Base-by-base conservation (phyloP, 345 rosid species). In the Xanthoceras sorbifolium region DNA sequence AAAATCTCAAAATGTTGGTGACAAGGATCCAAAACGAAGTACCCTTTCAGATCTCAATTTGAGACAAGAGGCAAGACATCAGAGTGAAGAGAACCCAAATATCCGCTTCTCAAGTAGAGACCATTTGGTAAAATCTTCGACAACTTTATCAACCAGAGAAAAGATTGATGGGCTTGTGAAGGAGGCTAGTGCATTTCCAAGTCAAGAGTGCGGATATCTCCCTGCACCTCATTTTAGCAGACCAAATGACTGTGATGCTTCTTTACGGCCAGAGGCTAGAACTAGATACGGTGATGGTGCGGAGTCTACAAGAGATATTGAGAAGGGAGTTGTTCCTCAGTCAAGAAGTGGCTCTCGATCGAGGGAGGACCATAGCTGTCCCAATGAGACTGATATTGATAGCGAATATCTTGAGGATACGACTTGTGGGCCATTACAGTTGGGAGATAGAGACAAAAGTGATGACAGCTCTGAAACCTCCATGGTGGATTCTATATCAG, bases 401-500 rank as follows among this genome's bases (percentile, higher is more conserved):
- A 75, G 68, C 29, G 82, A 82, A 48, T 65, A 72, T 60, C 69
- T 23, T 60, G 83, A 73, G 73, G 86, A 77, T 77, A 77, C 74
- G 74, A 78, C 75, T 12, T 60, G 38, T 54, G 76, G 69, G 69
- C 74, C 90, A 38, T 18, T 63, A 55, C 86, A 73, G 20, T 75
- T 69, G 69, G 75, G 60, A 76, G 85, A 88, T 82, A 85, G 79
- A 68, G 95, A 86, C 32, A 88, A 81, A 76, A 78, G 90, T 31
- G 90, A 88, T 62, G 84, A 83, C 48, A 69, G 31, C 71, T 91
- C 97, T 6, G 95, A 88, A 81, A 82, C 87, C 67, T 91, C 97
- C 11, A 84, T 89, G 83, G 84, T 90, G 76, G 97, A 93, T 86
- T 88, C 93, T 60, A 59, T 84, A 55, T 84, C 92, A 29, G 82